Conservation (phyloP, 768 basidiomycete species). For the Tremella mesenterica region DNA sequence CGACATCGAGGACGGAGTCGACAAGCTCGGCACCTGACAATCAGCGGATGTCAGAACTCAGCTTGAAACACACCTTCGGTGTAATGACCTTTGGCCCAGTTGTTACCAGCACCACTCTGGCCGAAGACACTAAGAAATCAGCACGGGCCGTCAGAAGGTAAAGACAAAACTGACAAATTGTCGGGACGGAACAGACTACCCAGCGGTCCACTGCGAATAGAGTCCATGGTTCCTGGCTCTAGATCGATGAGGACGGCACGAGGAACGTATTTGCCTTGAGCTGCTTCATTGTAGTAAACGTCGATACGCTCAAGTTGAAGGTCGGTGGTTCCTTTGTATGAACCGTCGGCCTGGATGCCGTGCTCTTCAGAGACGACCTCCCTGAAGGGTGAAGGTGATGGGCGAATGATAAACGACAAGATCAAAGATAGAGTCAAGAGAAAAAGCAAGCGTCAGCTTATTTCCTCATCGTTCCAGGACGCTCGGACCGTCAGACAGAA, state of each 20-base stretch:
- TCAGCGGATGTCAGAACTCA: constrained; percentile 47
- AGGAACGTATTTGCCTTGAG: constrained; percentile 93
- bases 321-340: constrained; percentile 85
- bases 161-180: constrained; percentile 55
- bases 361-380: constrained; percentile 98
- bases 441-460: neutral
- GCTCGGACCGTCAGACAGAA: too few relatives aligned
- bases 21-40: constrained; percentile 97
- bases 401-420: neutral
- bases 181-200: constrained; percentile 92
- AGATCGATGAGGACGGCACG: constrained; percentile 95
- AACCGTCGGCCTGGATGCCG: constrained; percentile 85
- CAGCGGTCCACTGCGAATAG: constrained; percentile 53
- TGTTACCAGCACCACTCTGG: constrained; percentile 97
- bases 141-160: neutral
- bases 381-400: constrained; percentile 50
- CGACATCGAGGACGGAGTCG: constrained; percentile 94
- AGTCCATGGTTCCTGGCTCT: constrained; percentile 70
- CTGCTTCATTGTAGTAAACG: constrained; percentile 96
- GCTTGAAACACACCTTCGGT: constrained; percentile 49
- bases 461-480: too few relatives aligned
- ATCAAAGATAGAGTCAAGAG: neutral
- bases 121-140: constrained; percentile 60
- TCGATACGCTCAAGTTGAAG: constrained; percentile 89
- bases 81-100: constrained; percentile 91